Conservation (phyloP, 2,329 filamentous ascomycete species). For the Cryphonectria radicalis region DNA sequence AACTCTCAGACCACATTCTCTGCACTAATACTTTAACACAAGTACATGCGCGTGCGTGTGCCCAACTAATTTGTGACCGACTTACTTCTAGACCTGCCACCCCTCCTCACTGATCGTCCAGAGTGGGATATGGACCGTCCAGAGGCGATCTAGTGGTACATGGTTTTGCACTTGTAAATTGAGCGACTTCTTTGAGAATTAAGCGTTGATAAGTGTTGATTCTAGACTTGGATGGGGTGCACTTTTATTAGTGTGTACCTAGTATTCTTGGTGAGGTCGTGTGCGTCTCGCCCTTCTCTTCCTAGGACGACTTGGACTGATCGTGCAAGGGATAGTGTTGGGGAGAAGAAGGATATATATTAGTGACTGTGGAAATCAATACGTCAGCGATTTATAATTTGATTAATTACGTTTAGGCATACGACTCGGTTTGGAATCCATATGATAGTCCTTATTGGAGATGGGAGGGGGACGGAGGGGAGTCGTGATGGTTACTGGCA, state of each 20-base stretch:
- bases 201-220: not conserved
- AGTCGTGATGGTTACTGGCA: not conserved
- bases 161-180: not conserved
- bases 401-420: not conserved
- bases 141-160: not conserved
- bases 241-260: not conserved
- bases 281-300: not conserved
- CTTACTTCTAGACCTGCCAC: not conserved
- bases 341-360: not conserved
- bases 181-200: not conserved
- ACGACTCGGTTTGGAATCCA: not conserved
- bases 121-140: not conserved
- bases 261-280: not conserved
- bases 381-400: not conserved
- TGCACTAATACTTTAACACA: not conserved
- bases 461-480: not conserved
- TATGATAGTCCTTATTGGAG: not conserved
- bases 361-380: not conserved
- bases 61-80: not conserved
- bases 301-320: not conserved
- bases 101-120: not conserved
- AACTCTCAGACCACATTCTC: not conserved
- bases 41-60: not conserved
- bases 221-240: not conserved
- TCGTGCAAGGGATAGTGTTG: not conserved